Conservation (phyloP, 768 basidiomycete species). For the Tricholoma bakamatsutake region DNA sequence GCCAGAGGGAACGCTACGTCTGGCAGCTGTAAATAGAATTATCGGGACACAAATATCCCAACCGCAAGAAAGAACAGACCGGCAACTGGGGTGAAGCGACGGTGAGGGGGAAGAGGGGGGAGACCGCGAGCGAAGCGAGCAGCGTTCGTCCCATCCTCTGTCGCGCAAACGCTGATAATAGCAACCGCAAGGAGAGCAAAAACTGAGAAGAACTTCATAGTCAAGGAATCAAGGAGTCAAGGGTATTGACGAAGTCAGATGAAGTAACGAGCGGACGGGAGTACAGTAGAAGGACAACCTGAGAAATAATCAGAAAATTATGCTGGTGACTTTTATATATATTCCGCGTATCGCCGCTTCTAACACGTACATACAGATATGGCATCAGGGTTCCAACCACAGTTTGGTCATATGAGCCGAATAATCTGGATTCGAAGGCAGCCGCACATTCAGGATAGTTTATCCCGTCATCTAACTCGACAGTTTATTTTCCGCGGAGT, state of each 20-base stretch:
- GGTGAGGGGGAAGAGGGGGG: slow-evolving; percentile 39
- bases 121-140: slow-evolving; percentile 48
- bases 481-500: neutral
- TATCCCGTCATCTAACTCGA: no score
- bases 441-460: no score
- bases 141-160: slow-evolving; percentile 41
- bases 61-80: slow-evolving; percentile 19
- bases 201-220: slow-evolving; percentile 37
- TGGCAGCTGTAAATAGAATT: slow-evolving; percentile 26
- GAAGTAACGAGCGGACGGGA: slow-evolving; percentile 11
- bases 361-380: neutral
- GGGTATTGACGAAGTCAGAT: neutral
- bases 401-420: neutral
- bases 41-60: no score
- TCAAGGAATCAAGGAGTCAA: slow-evolving; percentile 7
- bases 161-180: slow-evolving; percentile 30
- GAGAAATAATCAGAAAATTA: neutral
- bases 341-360: neutral
- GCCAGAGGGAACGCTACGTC: slow-evolving; percentile 28
- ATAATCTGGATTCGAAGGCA: neutral
- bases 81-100: slow-evolving; percentile 27
- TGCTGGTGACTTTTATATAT: neutral
- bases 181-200: slow-evolving; percentile 33
- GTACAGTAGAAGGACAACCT: slow-evolving; percentile 8
- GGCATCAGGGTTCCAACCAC: neutral